Evolutionary conservation across 441 rosid species (phyloP).

Genomic region (Syzygium syzygioides): DNA sequence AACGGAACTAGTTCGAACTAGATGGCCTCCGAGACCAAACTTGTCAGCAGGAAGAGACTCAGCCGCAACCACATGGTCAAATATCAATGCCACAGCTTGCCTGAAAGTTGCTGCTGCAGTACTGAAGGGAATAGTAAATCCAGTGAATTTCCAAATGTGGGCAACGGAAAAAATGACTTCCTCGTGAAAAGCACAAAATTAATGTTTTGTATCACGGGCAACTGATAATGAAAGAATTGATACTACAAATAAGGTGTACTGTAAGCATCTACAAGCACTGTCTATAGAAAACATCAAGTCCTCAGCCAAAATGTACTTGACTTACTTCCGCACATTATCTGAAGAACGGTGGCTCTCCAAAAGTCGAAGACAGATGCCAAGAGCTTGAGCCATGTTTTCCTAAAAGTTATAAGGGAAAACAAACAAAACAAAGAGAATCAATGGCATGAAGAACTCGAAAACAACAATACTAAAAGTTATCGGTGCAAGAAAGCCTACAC

Average conservation of each 20-base stretch:
- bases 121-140: slow-evolving; percentile 32
- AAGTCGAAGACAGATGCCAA: slow-evolving; percentile 92
- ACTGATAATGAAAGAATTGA: background rate
- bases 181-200: background rate
- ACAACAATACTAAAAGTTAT: background rate
- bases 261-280: slow-evolving; percentile 1
- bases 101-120: slow-evolving; percentile 99
- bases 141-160: slow-evolving; percentile 3
- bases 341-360: slow-evolving; percentile 77
- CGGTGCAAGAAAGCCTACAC: background rate
- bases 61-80: slow-evolving; percentile 74
- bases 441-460: background rate
- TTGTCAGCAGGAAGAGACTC: slow-evolving; percentile 84
- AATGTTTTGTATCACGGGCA: background rate
- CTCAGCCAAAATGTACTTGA: slow-evolving; percentile 10
- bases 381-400: slow-evolving; percentile 90
- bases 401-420: slow-evolving; percentile 30
- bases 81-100: slow-evolving; percentile 96
- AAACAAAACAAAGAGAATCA: slow-evolving; percentile 5
- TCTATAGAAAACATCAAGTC: background rate
- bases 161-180: background rate
- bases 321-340: slow-evolving; percentile 96
- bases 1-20: slow-evolving; percentile 72
- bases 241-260: background rate
- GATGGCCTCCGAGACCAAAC: slow-evolving; percentile 59